Evolutionary conservation across 441 rosid genomes (phyloP).

Genomic region (Capsella rubella): DNA sequence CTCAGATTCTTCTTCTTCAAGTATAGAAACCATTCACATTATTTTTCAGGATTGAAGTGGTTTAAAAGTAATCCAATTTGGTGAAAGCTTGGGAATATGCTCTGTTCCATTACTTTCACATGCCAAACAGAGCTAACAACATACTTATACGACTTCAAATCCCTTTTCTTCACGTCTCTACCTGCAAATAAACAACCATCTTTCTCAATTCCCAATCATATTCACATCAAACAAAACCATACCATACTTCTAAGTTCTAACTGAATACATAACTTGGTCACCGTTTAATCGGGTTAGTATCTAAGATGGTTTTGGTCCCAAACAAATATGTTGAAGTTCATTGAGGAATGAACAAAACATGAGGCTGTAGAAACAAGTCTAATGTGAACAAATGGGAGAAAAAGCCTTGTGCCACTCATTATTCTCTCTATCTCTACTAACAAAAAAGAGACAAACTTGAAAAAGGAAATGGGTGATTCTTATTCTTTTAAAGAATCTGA

Average conservation of each 20-base stretch:
- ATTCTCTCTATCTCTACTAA: constrained; percentile 31
- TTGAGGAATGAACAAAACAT: constrained; percentile 33
- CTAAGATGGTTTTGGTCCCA: constrained; percentile 11
- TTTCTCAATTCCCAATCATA: constrained; percentile 14
- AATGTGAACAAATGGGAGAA: constrained; percentile 39
- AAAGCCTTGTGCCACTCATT: constrained; percentile 37
- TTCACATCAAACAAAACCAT: constrained; percentile 7
- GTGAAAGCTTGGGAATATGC: constrained; percentile 45
- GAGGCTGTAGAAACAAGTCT: constrained; percentile 39
- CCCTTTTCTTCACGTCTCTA: constrained; percentile 45
- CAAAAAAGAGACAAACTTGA: constrained; percentile 16
- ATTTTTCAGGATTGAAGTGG: constrained; percentile 9
- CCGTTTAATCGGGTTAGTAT: background rate
- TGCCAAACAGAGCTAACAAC: constrained; percentile 38
- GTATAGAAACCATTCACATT: constrained; percentile 26
- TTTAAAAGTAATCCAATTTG: constrained; percentile 31
- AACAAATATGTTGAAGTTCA: constrained; percentile 31
- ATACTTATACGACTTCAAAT: constrained; percentile 32
- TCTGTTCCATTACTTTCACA: constrained; percentile 39
- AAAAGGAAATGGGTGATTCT: constrained; percentile 43
- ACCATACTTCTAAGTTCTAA: constrained; percentile 23
- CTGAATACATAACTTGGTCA: constrained; percentile 12
- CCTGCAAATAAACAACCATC: constrained; percentile 36
- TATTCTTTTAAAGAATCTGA: constrained; percentile 43
- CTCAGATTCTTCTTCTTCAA: constrained; percentile 29